Evolutionary conservation across 2,329 filamentous ascomycete species (phyloP).

Genomic region (Pseudogymnoascus sp.): DNA sequence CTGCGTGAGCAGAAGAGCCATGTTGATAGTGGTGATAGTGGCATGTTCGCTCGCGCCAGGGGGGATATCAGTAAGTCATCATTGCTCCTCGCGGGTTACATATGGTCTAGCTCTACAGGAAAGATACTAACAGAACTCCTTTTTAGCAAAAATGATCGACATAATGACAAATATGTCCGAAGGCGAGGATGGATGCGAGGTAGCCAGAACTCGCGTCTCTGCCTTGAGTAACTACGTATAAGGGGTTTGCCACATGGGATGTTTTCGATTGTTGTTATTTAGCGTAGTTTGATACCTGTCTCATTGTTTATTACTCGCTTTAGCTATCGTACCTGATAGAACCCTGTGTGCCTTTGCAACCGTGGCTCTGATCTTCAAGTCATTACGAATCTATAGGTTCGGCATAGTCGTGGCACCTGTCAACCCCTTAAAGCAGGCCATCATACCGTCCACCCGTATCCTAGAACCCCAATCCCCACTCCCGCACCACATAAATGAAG

Average conservation of each 20-base stretch:
- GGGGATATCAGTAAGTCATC: constrained; percentile 51
- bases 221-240: constrained; percentile 45
- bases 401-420: not conserved
- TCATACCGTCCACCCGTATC: not conserved
- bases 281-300: constrained; percentile 14
- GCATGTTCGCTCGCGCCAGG: constrained; percentile 50
- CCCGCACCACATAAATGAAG: not conserved
- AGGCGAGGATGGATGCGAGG: constrained; percentile 48
- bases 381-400: not conserved
- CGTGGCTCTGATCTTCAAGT: not conserved
- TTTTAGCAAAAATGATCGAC: constrained; percentile 52
- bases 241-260: not conserved
- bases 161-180: constrained; percentile 54
- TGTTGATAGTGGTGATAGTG: constrained; percentile 9
- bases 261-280: not conserved
- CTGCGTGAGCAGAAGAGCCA: constrained; percentile 40
- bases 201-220: constrained; percentile 51
- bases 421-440: not conserved
- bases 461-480: not conserved
- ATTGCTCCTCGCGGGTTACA: not conserved
- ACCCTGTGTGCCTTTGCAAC: not conserved
- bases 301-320: not conserved
- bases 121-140: constrained; percentile 2
- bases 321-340: not conserved
- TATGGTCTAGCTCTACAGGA: not conserved